Evolutionary conservation across 345 rosid genomes (phyloP).

Genomic region (Brassica napus): DNA sequence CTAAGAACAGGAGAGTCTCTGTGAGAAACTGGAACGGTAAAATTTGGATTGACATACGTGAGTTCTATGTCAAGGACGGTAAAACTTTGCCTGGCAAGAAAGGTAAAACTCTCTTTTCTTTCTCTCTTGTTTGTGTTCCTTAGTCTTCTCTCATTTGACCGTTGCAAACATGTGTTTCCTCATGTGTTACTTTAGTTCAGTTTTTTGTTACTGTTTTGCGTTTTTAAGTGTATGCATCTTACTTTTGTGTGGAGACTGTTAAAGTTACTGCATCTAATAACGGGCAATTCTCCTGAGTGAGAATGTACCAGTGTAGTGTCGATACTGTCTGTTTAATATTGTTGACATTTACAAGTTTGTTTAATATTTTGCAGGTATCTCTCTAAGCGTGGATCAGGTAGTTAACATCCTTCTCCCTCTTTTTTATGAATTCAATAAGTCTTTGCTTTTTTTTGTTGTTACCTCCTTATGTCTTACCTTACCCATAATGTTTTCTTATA

Average conservation of each 20-base stretch:
- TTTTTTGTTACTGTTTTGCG: background rate
- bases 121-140: background rate
- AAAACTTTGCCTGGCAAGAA: slow-evolving; percentile 80
- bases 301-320: background rate
- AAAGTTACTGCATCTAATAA: background rate
- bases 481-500: background rate
- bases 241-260: background rate
- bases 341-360: background rate
- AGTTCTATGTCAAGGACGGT: slow-evolving; percentile 85
- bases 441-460: background rate
- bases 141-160: background rate
- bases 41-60: slow-evolving; percentile 85
- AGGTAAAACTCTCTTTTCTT: slow-evolving; percentile 42
- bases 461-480: background rate
- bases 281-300: background rate
- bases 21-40: slow-evolving; percentile 86
- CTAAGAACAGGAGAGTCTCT: slow-evolving; percentile 80
- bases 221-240: background rate
- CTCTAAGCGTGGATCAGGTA: slow-evolving; percentile 86
- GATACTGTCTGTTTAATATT: background rate
- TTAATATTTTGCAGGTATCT: slow-evolving; percentile 56
- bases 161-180: background rate
- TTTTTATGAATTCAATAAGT: background rate
- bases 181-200: background rate
- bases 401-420: background rate